Conservation (phyloP, 1,284 basidiomycete species). For the Stygiomarasmius scandens region DNA sequence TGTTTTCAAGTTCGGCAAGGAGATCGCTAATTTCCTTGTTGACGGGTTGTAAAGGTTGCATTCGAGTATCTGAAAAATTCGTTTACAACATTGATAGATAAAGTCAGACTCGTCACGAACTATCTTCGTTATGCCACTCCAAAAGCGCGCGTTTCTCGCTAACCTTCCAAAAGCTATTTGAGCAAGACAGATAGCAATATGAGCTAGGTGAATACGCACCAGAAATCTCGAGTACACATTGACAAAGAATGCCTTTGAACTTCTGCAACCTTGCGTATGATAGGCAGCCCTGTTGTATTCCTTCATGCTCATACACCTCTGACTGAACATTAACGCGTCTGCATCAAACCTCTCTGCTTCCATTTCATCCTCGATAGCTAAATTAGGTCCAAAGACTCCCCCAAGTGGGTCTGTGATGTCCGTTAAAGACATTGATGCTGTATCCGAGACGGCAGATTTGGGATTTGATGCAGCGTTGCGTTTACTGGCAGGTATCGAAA, state of each 20-base stretch:
- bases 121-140: slow-evolving; percentile 16
- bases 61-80: slow-evolving; percentile 8
- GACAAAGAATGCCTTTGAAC: slow-evolving; percentile 6
- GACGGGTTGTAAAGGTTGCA: slow-evolving; percentile 6
- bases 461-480: slow-evolving; percentile 4
- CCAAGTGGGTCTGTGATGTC: no score
- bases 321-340: slow-evolving; percentile 6
- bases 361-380: neutral
- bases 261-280: slow-evolving; percentile 4
- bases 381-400: no score
- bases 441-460: slow-evolving; percentile 1
- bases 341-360: slow-evolving; percentile 4
- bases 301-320: slow-evolving; percentile 7
- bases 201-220: no score
- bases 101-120: neutral
- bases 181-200: neutral
- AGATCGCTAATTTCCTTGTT: slow-evolving; percentile 2
- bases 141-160: slow-evolving; percentile 8
- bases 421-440: no score
- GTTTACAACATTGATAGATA: neutral
- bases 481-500: slow-evolving; percentile 9
- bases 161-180: neutral
- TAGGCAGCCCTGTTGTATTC: slow-evolving; percentile 10
- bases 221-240: neutral
- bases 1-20: slow-evolving; percentile 3